Evolutionary conservation across 306 rosid species (phyloP), one percentile per base, ranked within the genome.

Genomic region (Castanea sativa): DNA sequence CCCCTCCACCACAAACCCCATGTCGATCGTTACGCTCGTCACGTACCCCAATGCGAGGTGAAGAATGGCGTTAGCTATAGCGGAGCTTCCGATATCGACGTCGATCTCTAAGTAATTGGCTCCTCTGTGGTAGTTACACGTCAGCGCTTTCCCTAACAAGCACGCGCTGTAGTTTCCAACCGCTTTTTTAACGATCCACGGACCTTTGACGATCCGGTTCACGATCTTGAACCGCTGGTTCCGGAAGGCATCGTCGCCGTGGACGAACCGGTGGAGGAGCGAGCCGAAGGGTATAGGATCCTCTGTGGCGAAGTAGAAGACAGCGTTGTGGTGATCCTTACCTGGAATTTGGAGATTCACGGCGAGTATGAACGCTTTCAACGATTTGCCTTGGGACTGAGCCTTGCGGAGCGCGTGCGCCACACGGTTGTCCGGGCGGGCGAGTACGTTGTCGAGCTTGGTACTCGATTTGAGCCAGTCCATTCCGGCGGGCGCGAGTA

Each of bases 171-270:
- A 79, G 74, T 81, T 94, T 71, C 98, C 98, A 58, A 89, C 94
- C 78, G 98, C 79, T 60, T 91, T 91, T 83, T 91, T 93, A 68
- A 94, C 92, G 43, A 94, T 91, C 98, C 98, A 94, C 56, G 98
- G 97, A 1, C 98, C 98, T 60, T 94, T 94, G 71, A 88, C 98
- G 87, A 94, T 94, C 83, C 97, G 90, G 85, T 91, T 94, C 87
- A 94, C 97, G 70, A 94, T 69, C 83, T 94, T 94, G 83, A 94
- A 82, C 89, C 98, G 92, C 77, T 92, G 97, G 64, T 94, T 94
- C 51, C 97, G 52, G 78, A 89, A 94, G 2, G 81, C 20, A 52
- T 94, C 97, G 67, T 94, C 97, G 2, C 97, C 97, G 23, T 89
- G 87, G 68, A 94, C 75, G 84, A 94, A 94, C 79, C 92, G 94